A percentile compares a stretch with the other conserved stretches of the same genome.
Conservation (phyloP, 495 filamentous ascomycete genomes). For the Aspergillus cristatus region DNA sequence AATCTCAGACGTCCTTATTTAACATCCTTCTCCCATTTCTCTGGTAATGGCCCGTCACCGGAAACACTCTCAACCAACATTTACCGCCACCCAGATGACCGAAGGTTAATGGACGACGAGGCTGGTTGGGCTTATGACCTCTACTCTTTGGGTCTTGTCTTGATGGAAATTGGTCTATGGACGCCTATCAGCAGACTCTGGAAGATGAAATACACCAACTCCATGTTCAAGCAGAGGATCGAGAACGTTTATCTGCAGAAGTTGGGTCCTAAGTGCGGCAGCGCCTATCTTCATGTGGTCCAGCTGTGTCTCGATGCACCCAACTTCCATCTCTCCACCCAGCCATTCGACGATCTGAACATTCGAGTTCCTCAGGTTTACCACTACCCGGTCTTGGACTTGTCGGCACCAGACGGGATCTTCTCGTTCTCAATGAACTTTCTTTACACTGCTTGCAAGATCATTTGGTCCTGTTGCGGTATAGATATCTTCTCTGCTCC, state of each 20-base stretch:
- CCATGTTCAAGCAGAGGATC: conserved; percentile 54
- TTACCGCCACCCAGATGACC: conserved; percentile 73
- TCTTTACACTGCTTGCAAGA: conserved; percentile 38
- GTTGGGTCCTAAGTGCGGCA: conserved; percentile 63
- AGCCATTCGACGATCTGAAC: conserved; percentile 41
- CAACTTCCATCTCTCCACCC: conserved; percentile 50
- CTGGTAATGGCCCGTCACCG: conserved; percentile 48
- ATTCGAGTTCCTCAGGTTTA: conserved; percentile 37
- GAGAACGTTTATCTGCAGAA: conserved; percentile 56
- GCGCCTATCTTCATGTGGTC: conserved; percentile 70
- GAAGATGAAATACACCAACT: conserved; percentile 56
- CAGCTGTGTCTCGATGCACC: conserved; percentile 71
- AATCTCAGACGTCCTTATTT: conserved; percentile 69
- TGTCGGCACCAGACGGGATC: conserved; percentile 36
- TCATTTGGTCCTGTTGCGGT: conserved; percentile 33
- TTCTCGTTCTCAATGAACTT: conserved; percentile 43
- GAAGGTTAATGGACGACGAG: conserved; percentile 45
- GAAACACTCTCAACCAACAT: conserved; percentile 49
- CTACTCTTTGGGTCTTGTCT: conserved; percentile 73
- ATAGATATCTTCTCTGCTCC: conserved; percentile 40
- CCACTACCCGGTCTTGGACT: conserved; percentile 39
- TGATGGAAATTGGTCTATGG: conserved; percentile 87
- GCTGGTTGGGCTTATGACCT: conserved; percentile 60
- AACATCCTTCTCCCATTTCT: conserved; percentile 74
- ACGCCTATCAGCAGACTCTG: conserved; percentile 59